Evolutionary conservation across 192 early-diverging fungal species (phyloP), one percentile per base, ranked within the genome.

Genomic region (Hyaloraphidium curvatum): DNA sequence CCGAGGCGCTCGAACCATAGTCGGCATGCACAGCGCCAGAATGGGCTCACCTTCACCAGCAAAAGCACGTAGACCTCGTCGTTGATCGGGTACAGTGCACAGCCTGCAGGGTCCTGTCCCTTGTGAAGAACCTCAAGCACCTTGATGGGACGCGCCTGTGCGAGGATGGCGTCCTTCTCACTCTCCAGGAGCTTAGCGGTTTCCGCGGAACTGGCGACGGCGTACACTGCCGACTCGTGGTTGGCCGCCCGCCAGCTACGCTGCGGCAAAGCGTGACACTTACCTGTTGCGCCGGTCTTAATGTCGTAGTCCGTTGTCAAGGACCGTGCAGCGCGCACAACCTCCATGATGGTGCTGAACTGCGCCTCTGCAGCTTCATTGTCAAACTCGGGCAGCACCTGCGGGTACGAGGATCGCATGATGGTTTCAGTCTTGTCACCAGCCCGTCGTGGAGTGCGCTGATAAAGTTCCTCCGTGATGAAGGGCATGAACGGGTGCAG

Each of bases 401-500:
- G 63, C 26, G 83, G 83, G 57, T 74, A 86, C 35, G 56, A 52
- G 1, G 86, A 67, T 55, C 76, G 70, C 70, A 83, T 80, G 52
- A 98, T 96, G 13, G 87, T 71, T 28, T 59, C 53, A 2, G 54
- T 50, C 17, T 55, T 55, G 58, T 90, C 84, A 48, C 74, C 78
- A 28, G 73, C 65, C 50, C 91, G 81, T 19, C 87, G 77, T 21
- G 83, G 88, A 30, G 96, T 67, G 51, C 92, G 82, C 70, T 99
- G 95, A 74, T 79, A 99, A 62, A 99, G 74, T 72, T 99, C 95
- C 65, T 99, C 95, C 29, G 95, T 99, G 41, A 99, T 80, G 65
- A 86, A 99, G 16, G 95, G 95, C 87, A 94, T 95, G 71, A 99
- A 86, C 35, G 95, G 95, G 59, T 96, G 91, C 58, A 99, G 71